phyloP scores from a whole-genome alignment of 1,139 yeast genomes.

The Candida sojae region DNA sequence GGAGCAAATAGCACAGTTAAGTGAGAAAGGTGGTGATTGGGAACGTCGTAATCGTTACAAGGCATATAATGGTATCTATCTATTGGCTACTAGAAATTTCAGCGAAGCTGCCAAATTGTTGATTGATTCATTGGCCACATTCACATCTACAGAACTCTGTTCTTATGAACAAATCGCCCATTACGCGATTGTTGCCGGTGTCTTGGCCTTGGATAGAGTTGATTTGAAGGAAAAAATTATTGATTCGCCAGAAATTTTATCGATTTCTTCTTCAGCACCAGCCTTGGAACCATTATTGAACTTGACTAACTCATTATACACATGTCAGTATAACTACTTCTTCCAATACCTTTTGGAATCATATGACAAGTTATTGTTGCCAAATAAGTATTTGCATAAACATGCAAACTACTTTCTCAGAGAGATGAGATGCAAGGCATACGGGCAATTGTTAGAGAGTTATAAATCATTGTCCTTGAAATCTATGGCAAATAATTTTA shows the following conservation, averaged over 20 bases:
- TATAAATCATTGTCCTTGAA: constrained; percentile 86
- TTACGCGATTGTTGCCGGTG: constrained; percentile 85
- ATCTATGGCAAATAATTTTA: constrained; percentile 94
- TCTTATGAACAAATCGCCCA: constrained; percentile 89
- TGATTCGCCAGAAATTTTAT: constrained; percentile 91
- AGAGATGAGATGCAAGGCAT: constrained; percentile 94
- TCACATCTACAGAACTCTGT: constrained; percentile 91
- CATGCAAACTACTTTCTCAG: constrained; percentile 86
- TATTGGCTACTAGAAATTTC: constrained; percentile 84
- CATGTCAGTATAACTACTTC: constrained; percentile 82
- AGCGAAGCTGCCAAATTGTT: constrained; percentile 78
- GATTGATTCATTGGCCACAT: constrained; percentile 91
- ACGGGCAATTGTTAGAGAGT: constrained; percentile 90
- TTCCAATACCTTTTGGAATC: constrained; percentile 80
- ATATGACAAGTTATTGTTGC: constrained; percentile 69
- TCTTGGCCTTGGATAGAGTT: constrained; percentile 77
- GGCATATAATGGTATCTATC: constrained; percentile 85
- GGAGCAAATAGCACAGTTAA: constrained; percentile 69
- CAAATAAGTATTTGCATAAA: constrained; percentile 72
- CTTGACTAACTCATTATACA: constrained; percentile 83
- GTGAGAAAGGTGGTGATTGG: constrained; percentile 99
- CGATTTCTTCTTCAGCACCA: constrained; percentile 72
- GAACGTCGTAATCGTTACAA: constrained; percentile 94
- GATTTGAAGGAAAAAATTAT: constrained; percentile 82
- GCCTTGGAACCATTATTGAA: constrained; percentile 80